These are phyloP conservation scores for Hypoxylon crocopeplum DNA, from an alignment of 495 filamentous ascomycete species.

Conservation along the genomic window DNA sequence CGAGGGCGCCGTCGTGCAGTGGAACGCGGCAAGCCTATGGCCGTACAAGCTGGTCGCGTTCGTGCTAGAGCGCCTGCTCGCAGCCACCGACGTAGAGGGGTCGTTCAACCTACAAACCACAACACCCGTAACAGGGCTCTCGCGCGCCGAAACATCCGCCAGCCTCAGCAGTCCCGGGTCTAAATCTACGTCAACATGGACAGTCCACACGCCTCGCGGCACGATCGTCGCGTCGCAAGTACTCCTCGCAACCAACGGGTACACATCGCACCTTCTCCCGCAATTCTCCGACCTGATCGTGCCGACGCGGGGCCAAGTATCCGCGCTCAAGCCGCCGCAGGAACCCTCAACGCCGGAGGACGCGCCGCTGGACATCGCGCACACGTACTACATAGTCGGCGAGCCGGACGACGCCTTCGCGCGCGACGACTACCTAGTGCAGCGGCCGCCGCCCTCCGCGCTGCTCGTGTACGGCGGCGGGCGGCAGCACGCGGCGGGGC, in stretches of 20 bases:
- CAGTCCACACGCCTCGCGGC: constrained; percentile 69
- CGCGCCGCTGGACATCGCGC: constrained; percentile 45
- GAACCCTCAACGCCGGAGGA: constrained; percentile 25
- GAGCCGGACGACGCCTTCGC: constrained; percentile 42
- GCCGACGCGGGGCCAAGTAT: constrained; percentile 77
- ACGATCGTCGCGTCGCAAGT: constrained; percentile 63
- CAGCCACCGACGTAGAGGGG: constrained; percentile 23
- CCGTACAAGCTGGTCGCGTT: constrained; percentile 81
- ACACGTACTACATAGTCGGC: constrained; percentile 69
- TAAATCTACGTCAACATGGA: constrained; percentile 47
- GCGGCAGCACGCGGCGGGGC: constrained; percentile 51
- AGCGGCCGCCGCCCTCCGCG: constrained; percentile 62
- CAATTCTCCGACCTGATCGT: constrained; percentile 73
- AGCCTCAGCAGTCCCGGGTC: constrained; percentile 10
- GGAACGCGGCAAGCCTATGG: constrained; percentile 65
- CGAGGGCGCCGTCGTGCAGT: constrained; percentile 54
- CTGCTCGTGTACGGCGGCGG: constrained; percentile 70
- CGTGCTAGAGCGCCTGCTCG: constrained; percentile 64
- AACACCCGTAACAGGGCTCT: constrained; percentile 66
- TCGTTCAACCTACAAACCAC: constrained; percentile 76
- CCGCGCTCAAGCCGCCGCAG: constrained; percentile 64
- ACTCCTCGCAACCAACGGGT: constrained; percentile 80
- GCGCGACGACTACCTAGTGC: constrained; percentile 77
- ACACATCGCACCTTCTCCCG: constrained; percentile 76
- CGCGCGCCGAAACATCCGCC: constrained; percentile 12